Base-by-base conservation (phyloP, 371 early-diverging fungal species). In the Thermomucor indicae-seudaticae region DNA sequence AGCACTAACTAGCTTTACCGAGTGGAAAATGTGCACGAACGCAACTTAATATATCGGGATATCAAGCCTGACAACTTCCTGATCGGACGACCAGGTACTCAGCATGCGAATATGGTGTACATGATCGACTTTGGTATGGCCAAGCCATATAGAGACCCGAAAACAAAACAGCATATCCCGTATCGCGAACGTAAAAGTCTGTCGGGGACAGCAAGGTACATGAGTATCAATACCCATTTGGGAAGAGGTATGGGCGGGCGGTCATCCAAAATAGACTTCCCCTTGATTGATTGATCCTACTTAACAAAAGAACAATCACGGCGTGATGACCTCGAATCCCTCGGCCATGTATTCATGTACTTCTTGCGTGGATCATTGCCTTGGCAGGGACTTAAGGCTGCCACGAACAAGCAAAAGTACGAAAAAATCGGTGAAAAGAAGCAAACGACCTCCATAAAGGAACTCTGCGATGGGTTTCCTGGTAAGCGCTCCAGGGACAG, bases 11-110 rank as follows among this genome's bases (percentile, higher is more conserved):
- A 89, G 89, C 77, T 98, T 31, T 76, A 72, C 23, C 86, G 93
- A 40, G 84, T 98, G 16, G 96, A 98, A 79, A 80, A 83, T 29
- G 84, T 99, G 32, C 99, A 99, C 69, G 93, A 96, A 60, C 84
- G 88, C 58, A 91, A 94, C 65, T 75, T 95, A 57, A 89, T 99
- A 32, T 99, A 99, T 70, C 86, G 99, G 53, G 99, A 99, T 68
- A 97, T 99, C 61, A 99, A 99, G 67, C 99, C 99, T 20, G 99
- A 99, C 67, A 99, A 99, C 75, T 99, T 99, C 67, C 73, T 95
- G 22, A 85, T 94, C 51, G 93, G 95, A 27, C 70, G 88, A 22
- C 83, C 89, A 4, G 68, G 78, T 44, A 76, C 80, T 16, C 76
- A 83, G 27, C 66, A 76, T 43, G 72, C 78, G 11, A 76, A 78